Base-by-base conservation (phyloP, 768 basidiomycete genomes). In the Steccherinum ochraceum region DNA sequence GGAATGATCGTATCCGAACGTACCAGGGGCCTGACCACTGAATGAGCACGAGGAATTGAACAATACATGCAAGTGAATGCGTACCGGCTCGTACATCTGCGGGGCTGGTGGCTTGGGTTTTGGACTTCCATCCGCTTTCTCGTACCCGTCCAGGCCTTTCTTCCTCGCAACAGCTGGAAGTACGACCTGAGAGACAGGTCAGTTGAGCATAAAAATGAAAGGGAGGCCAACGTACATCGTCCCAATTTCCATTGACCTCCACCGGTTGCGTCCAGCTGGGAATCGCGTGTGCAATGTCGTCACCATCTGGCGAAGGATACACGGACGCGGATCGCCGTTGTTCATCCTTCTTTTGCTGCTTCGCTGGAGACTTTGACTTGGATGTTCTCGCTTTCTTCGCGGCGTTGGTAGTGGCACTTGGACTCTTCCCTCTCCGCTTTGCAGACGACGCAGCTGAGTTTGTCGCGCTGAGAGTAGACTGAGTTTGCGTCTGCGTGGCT, bases 151-250 rank as follows among this genome's bases (percentile, higher is more conserved):
- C 44, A 93, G 63, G 5, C 89, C 89, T 60, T 81, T 86, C 71
- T 91, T 89, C 51, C 87, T 76, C 5, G 89, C 89, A 12, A 93
- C 88, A 4, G 86, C 88, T 21, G 90, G 90, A 12, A 92, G 70
- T 1, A 93, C 84, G 35, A 91, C 88, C 88, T 90, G 56, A 3
- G 40, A 41, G 19, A 45, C n/a, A n/a, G 7, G 5, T 23, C 24
- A 24, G 18, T 12, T 24, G 25, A 13, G 39, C 30, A 47, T 16
- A 41, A 20, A 27, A 45, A 48, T 45, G 35, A 48, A 53, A 58
- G 4, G 49, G 45, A 42, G 43, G 19, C 21, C 40, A 24, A 71
- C 77, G 61, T 59, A 81, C 88, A 62, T 93, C 89, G 60, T 93
- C 89, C 89, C 90, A 93, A 59, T 88, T 90, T 1, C 86, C 86